These are phyloP conservation scores for Esteya vermicola DNA, from an alignment of 2,329 filamentous ascomycete species.

Conservation along the genomic window DNA sequence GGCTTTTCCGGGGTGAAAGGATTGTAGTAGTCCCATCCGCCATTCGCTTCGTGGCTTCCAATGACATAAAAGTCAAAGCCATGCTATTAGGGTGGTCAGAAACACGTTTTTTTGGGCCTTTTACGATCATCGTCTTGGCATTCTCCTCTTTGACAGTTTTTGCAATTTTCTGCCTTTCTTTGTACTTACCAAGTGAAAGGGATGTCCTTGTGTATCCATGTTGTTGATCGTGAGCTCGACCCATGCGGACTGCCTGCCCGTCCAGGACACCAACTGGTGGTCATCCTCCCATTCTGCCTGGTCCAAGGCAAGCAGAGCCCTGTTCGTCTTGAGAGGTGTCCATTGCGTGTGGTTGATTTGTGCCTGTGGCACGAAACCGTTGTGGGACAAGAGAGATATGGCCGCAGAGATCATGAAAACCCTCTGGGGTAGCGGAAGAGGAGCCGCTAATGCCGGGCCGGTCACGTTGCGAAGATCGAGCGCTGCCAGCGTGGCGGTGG, in stretches of 20 bases:
- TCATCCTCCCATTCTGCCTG: conserved; percentile 11
- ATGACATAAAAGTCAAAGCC: conserved; percentile 14
- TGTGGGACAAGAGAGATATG: conserved; percentile 11
- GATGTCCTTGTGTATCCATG: conserved; percentile 13
- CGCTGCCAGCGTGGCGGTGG: too few relatives aligned
- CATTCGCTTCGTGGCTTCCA: conserved; percentile 8
- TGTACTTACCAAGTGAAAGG: conserved; percentile 13
- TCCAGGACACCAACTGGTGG: conserved; percentile 14
- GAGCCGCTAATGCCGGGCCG: conserved; percentile 1
- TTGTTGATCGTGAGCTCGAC: conserved; percentile 15
- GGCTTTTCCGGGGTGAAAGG: conserved; percentile 9
- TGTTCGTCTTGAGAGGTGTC: conserved; percentile 8
- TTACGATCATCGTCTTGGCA: too few relatives aligned
- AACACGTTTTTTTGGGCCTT: too few relatives aligned
- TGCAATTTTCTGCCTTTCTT: not conserved
- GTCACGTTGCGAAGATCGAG: conserved; percentile 7
- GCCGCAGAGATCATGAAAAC: conserved; percentile 11
- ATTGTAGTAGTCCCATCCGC: conserved; percentile 16
- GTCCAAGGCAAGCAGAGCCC: conserved; percentile 10
- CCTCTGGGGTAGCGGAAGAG: conserved; percentile 7
- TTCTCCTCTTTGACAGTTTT: not conserved
- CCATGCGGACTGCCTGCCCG: conserved; percentile 10
- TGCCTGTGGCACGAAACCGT: conserved; percentile 10
- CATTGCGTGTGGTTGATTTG: conserved; percentile 13
- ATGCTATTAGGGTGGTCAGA: conserved; percentile 7